Percentiles rank a stretch among this genome's conserved stretches.
These are phyloP conservation scores for Mangifera indica DNA, from an alignment of 345 rosid species.

Conservation along the genomic window DNA sequence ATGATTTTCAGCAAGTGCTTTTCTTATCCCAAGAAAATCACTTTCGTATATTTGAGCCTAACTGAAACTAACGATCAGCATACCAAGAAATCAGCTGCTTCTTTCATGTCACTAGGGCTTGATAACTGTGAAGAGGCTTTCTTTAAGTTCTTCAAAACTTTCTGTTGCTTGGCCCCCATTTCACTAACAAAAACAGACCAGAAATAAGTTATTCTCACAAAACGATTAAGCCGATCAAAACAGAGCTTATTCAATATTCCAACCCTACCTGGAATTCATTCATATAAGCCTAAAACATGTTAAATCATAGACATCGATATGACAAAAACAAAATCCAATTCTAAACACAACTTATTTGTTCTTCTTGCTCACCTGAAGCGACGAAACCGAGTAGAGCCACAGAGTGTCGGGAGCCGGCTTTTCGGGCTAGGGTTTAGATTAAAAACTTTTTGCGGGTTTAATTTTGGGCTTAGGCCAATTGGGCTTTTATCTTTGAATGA, in stretches of 20 bases:
- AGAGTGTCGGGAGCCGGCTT: background rate
- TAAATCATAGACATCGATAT: background rate
- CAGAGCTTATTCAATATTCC: background rate
- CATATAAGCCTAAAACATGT: background rate
- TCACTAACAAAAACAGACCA: background rate
- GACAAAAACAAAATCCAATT: background rate
- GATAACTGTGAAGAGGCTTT: conserved; percentile 44
- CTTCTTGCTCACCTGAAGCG: background rate
- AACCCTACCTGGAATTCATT: background rate
- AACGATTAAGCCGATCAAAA: background rate
- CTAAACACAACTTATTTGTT: background rate
- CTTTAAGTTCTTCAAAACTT: conserved; percentile 53
- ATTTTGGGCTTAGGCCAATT: background rate
- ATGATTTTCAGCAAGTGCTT: background rate
- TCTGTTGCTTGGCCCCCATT: conserved; percentile 81
- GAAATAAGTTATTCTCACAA: background rate
- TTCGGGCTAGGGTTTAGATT: background rate
- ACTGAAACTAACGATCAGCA: background rate
- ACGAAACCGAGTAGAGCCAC: background rate
- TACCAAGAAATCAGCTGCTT: conserved; percentile 76
- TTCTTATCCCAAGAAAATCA: background rate
- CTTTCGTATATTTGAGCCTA: background rate
- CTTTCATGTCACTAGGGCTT: conserved; percentile 29
- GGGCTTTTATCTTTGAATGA: background rate
- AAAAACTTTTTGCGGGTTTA: background rate